A percentile compares a stretch with the other conserved stretches of the same genome.
phyloP scores from a whole-genome alignment of 2,329 filamentous ascomycete species.

The Apiospora koreana region DNA sequence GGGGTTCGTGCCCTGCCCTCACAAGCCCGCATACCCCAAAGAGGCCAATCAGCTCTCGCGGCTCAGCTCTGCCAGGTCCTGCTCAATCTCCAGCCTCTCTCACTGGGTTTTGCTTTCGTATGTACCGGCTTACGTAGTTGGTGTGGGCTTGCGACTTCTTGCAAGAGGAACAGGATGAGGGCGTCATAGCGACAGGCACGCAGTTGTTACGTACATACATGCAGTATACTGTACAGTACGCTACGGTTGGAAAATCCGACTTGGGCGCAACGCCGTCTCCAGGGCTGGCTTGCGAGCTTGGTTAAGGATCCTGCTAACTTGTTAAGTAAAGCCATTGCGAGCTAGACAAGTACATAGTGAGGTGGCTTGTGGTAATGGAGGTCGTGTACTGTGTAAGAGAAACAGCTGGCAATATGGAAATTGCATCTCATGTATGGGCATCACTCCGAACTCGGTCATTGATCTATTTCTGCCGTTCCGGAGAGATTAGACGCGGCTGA shows the following conservation, averaged over 20 bases:
- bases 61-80: background rate
- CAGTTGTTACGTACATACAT: too few relatives aligned
- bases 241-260: background rate
- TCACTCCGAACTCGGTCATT: background rate
- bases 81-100: background rate
- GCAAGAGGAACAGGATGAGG: background rate
- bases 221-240: background rate
- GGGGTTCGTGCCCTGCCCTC: slow-evolving; percentile 8
- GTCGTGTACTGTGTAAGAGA: background rate
- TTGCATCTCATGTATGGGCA: background rate
- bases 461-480: background rate
- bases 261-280: background rate
- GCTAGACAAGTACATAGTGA: background rate
- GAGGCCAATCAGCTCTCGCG: background rate
- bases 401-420: background rate
- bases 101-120: background rate
- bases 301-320: background rate
- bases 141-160: background rate
- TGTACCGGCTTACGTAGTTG: background rate
- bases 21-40: background rate
- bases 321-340: background rate
- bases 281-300: too few relatives aligned
- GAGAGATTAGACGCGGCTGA: background rate
- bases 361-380: too few relatives aligned
- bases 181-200: background rate